Base-by-base conservation (phyloP, 2,329 filamentous ascomycete genomes). In the Rhinocladiella mackenziei region DNA sequence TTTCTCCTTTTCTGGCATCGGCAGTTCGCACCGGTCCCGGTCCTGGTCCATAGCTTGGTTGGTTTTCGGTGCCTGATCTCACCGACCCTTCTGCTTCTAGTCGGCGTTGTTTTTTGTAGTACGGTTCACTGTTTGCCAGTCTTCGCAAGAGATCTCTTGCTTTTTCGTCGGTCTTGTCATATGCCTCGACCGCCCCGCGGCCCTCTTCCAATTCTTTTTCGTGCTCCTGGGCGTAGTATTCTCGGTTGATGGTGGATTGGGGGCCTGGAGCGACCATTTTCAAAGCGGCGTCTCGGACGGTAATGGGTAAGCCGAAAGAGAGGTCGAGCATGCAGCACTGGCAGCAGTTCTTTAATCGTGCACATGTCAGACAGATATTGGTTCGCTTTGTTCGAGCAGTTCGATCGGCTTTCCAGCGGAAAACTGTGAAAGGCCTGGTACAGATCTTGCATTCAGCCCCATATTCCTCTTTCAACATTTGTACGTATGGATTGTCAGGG, bases 281-380 rank as follows among this genome's bases (percentile, higher is more conserved):
- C 53, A 98, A 75, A 4, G 94, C 92, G 2, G 92, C 92, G 72
- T 98, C 92, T 62, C 92, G 82, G 46, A 98, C 86, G 10, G 89
- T 86, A 60, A 98, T 94, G 8, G 92, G 92, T 19, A 98, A 74
- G 17, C 92, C 94, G 61, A 97, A 98, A 9, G 87, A 91, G 48
- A 98, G 72, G 75, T 98, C 92, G 40, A 98, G 83, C 88, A 97
- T 97, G 73, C 92, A 98, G 69, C 84, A 91, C 72, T 98, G 92
- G 62, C 92, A 98, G 72, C 92, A 97, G 72, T 98, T 98, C 70
- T 98, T 98, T 56, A 97, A 76, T 32, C 92, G 85, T 15, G 92
- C 91, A 72, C 92, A 98, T 29, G 92, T 98, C 17, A 98, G 75
- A 66, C 92, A 98, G 60, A 97, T 94, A 59, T 87, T 94, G 42